Evolutionary conservation across 2,329 filamentous ascomycete species (phyloP), one percentile per base, ranked within the genome.

Genomic region (Ceratocystis cacaofunesta): DNA sequence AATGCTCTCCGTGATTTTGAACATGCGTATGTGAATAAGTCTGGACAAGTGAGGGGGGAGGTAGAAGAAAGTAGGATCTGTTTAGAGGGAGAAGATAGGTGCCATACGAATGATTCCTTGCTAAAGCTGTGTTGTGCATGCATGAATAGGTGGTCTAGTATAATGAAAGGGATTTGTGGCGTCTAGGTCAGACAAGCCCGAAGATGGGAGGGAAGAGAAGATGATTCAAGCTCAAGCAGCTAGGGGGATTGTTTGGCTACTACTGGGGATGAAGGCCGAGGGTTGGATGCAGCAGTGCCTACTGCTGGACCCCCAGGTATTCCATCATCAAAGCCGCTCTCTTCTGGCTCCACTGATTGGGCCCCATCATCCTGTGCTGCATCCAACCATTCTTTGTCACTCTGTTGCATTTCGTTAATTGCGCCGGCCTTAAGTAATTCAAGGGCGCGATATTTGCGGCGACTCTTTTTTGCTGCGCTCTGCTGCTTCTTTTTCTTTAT

Each of bases 381-480:
- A n/a, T 32, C 43, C 22, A 8, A 2, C 10, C 5, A 1, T 7
- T 10, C 55, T 15, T 58, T 30, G 17, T 2, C 55, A 36, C 22
- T n/a, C 6, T 30, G 30, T 6, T 30, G 30, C 55, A 7, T 30
- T 7, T 17, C 7, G 7, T 2, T n/a, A n/a, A 8, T 19, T 36
- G 55, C n/a, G 0, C 63, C 71, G 1, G 69, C 72, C 69, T 78
- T 79, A 61, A 77, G 79, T 67, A 81, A 80, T 3, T 79, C 80
- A 80, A 81, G 74, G 71, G 80, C 80, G 68, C 80, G 80, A 72
- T 92, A 92, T 75, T 96, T 96, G 70, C 90, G 81, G 71, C 86
- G 82, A 65, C 83, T 85, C 81, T 96, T 96, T 77, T 96, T 95
- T 4, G 79, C 81, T 25, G 83, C 83, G 73, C 90, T 94, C 36